phyloP scores from a whole-genome alignment of 805 yeast species.

The Myxozyma mucilagina region DNA sequence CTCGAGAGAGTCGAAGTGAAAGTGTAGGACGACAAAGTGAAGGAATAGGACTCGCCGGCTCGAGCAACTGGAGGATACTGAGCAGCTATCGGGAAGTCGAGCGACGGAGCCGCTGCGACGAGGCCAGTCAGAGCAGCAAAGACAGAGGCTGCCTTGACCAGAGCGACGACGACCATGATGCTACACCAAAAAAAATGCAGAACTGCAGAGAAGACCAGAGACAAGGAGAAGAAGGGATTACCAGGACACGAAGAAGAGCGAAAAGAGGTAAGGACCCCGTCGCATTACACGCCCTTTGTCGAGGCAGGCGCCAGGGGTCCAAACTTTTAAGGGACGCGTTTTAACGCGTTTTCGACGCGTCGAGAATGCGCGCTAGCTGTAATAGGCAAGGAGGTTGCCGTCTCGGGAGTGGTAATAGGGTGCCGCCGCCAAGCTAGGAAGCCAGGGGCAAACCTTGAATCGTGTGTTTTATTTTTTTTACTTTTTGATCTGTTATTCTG shows the following conservation, averaged over 20 bases:
- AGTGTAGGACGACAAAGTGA: constrained; percentile 70
- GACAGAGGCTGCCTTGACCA: neutral
- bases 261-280: neutral
- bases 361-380: neutral
- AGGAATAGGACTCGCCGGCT: constrained; percentile 58
- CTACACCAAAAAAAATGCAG: neutral
- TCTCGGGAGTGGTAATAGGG: neutral
- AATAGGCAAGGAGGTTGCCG: neutral
- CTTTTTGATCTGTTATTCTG: too few species aligned
- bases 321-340: neutral
- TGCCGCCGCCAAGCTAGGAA: constrained; percentile 4
- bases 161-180: neutral
- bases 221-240: neutral
- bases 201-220: neutral
- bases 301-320: neutral
- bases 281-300: neutral
- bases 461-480: too few species aligned
- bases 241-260: neutral
- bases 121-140: constrained; percentile 4
- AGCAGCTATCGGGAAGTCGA: constrained; percentile 74
- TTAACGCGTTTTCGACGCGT: constrained; percentile 10
- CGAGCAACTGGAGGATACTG: constrained; percentile 91
- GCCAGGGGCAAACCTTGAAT: neutral
- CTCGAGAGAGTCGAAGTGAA: constrained; percentile 51
- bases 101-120: constrained; percentile 49